phyloP scores from a whole-genome alignment of 768 basidiomycete species.

The Naematelia aurantialba region DNA sequence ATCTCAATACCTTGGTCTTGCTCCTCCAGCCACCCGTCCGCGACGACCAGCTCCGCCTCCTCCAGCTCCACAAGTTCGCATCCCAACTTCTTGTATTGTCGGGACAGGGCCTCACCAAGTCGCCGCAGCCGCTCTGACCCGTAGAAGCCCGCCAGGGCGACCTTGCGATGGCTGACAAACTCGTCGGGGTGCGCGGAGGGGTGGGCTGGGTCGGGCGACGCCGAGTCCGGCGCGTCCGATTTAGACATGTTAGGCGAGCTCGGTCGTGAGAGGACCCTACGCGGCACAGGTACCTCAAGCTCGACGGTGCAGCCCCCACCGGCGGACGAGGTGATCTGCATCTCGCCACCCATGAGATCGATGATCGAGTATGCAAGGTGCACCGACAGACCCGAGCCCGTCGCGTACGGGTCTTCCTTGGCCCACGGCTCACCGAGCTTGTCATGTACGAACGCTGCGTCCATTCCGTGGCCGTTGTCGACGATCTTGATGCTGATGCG shows the following conservation, averaged over 20 bases:
- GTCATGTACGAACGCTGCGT: constrained; percentile 19
- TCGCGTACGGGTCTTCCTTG: constrained; percentile 37
- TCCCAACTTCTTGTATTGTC: constrained; percentile 34
- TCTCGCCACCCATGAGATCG: constrained; percentile 43
- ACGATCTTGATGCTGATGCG: constrained; percentile 39
- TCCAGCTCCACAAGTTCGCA: constrained; percentile 23
- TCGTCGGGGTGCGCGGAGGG: not conserved
- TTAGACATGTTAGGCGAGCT: not conserved
- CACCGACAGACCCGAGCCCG: constrained; percentile 38
- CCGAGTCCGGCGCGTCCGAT: not conserved
- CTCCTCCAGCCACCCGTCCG: constrained; percentile 31
- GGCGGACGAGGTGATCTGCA: constrained; percentile 40
- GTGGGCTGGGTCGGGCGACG: constrained; percentile 5
- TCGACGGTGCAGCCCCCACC: constrained; percentile 38
- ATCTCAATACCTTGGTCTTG: constrained; percentile 10
- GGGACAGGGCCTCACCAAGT: constrained; percentile 21
- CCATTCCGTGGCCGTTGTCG: constrained; percentile 41
- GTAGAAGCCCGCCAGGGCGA: constrained; percentile 35
- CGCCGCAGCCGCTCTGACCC: constrained; percentile 7
- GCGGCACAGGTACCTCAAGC: constrained; percentile 38
- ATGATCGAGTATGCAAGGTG: constrained; percentile 46
- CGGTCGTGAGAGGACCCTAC: constrained; percentile 9
- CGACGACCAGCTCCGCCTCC: constrained; percentile 41
- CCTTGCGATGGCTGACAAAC: constrained; percentile 13
- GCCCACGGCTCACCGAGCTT: constrained; percentile 42